phyloP scores from a whole-genome alignment of 768 basidiomycete genomes.

The Rhizopogon vulgaris region DNA sequence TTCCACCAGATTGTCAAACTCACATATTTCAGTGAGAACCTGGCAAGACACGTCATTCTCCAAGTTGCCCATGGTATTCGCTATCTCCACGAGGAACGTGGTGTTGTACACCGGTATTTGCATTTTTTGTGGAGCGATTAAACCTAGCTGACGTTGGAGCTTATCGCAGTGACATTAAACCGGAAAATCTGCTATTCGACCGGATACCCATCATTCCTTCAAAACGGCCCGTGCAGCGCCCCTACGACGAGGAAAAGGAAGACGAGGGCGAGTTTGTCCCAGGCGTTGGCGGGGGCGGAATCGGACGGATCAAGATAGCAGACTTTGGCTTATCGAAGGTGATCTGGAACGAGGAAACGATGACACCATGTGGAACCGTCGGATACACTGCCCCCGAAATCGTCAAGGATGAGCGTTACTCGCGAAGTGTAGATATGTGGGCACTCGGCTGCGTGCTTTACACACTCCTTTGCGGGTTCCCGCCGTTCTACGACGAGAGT shows the following conservation, averaged over 20 bases:
- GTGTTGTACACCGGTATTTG: conserved; percentile 84
- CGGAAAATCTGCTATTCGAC: conserved; percentile 93
- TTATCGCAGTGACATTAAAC: conserved; percentile 79
- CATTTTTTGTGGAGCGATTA: not conserved
- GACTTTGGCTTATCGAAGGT: conserved; percentile 97
- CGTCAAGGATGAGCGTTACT: conserved; percentile 96
- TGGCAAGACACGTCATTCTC: conserved; percentile 94
- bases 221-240: conserved; percentile 63
- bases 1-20: conserved; percentile 99
- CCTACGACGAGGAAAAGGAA: conserved; percentile 97
- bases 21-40: conserved; percentile 96
- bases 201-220: conserved; percentile 90
- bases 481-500: conserved; percentile 98
- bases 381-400: conserved; percentile 99
- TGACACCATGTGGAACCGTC: conserved; percentile 99
- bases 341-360: conserved; percentile 98
- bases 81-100: conserved; percentile 95
- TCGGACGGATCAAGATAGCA: conserved; percentile 96
- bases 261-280: conserved; percentile 96
- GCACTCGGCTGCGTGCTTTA: conserved; percentile 98
- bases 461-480: conserved; percentile 94
- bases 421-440: conserved; percentile 99
- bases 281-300: conserved; percentile 92
- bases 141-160: not conserved
- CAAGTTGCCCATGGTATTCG: conserved; percentile 93